phyloP scores from a whole-genome alignment of 805 yeast genomes.

The Torulaspora franciscae region DNA sequence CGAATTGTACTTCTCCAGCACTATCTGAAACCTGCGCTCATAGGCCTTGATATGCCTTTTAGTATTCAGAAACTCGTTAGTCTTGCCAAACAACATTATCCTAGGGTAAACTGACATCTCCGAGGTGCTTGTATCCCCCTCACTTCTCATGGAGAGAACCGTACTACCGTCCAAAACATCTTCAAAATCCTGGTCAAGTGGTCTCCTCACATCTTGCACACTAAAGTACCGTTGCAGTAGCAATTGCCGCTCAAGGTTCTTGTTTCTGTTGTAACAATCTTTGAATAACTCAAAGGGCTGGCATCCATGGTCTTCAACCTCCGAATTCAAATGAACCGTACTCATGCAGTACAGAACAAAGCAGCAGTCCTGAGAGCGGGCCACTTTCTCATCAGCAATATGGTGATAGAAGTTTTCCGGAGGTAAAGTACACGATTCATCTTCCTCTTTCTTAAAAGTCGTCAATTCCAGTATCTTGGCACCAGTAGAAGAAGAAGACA shows the following conservation, averaged over 20 bases:
- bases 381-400: constrained; percentile 8
- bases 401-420: constrained; percentile 13
- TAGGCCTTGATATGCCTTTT: constrained; percentile 11
- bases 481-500: background rate
- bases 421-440: constrained; percentile 7
- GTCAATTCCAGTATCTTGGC: background rate
- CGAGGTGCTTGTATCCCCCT: background rate
- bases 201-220: background rate
- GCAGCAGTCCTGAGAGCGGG: constrained; percentile 12
- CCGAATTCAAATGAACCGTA: constrained; percentile 4
- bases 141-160: constrained; percentile 1
- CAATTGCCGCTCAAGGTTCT: background rate
- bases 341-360: constrained; percentile 15
- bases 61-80: constrained; percentile 5
- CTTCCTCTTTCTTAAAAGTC: constrained; percentile 2
- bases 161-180: constrained; percentile 13
- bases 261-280: constrained; percentile 12
- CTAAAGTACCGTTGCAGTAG: constrained; percentile 9
- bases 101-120: constrained; percentile 14
- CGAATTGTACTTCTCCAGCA: constrained; percentile 11
- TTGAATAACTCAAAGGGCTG: constrained; percentile 12
- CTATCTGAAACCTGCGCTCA: constrained; percentile 8
- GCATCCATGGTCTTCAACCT: background rate
- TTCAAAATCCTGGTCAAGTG: constrained; percentile 9
- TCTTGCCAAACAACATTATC: constrained; percentile 9